Conservation (phyloP, 106 monocot genomes). For the Dendrobium nobile region DNA sequence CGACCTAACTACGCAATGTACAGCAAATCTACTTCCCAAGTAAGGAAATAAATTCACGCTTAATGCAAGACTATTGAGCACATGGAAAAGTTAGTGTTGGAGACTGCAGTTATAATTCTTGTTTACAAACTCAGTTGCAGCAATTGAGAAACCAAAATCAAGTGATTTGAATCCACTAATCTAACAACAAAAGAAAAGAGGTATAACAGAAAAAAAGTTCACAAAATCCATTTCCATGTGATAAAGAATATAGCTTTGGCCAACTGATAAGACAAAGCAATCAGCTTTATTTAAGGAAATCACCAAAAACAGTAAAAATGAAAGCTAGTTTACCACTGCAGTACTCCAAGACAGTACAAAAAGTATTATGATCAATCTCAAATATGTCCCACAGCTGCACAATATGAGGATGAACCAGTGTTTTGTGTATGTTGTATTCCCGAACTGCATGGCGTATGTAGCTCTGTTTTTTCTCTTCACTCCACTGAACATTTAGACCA, state of each 20-base stretch:
- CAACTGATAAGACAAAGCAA: not conserved
- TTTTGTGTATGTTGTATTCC: slow-evolving; percentile 98
- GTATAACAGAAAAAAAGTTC: not conserved
- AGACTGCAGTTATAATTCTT: not conserved
- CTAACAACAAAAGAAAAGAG: not conserved
- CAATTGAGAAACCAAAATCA: too few species aligned
- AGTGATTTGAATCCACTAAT: not conserved
- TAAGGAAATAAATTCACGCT: not conserved
- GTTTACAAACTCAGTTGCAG: not conserved
- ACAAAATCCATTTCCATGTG: not conserved
- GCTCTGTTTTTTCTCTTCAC: slow-evolving; percentile 96
- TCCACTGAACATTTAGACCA: slow-evolving; percentile 95
- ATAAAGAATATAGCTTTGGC: not conserved
- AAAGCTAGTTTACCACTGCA: slow-evolving; percentile 71
- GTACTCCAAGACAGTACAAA: slow-evolving; percentile 95
- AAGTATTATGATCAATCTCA: slow-evolving; percentile 96
- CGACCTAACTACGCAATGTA: not conserved
- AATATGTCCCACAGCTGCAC: slow-evolving; percentile 95
- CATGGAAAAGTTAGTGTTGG: not conserved
- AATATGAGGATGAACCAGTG: slow-evolving; percentile 87
- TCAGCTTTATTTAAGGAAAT: not conserved
- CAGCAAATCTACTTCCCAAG: not conserved
- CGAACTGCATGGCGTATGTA: slow-evolving; percentile 99
- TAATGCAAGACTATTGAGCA: not conserved
- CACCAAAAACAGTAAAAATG: slow-evolving; percentile 9